Evolutionary conservation across 805 yeast species (phyloP), one percentile per base, ranked within the genome.

Genomic region (Blastobotrys robertii): DNA sequence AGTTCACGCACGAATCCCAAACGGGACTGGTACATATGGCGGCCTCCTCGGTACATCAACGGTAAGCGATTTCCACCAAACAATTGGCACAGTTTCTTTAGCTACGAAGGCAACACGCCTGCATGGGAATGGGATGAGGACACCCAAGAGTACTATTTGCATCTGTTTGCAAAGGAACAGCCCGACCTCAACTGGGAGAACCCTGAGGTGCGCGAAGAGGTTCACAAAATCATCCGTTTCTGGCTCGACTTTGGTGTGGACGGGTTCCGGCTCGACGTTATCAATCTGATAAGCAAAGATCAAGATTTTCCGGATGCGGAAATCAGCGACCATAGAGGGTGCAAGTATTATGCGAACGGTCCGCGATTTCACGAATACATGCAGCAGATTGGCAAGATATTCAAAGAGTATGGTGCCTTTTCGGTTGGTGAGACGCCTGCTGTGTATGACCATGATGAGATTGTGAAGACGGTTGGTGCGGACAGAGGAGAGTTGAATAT

Each of bases 121-220:
- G 77, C 80, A 9, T 76, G 81, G 81, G 62, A 62, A 36, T 75
- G 67, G 55, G 80, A 76, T 56, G 77, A 72, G 48, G 29, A 34
- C 2, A 74, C 79, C 13, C 66, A 68, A 38, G 79, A 76, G 58
- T 76, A 74, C 62, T 76, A 75, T 58, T 59, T 76, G 50, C 70
- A 67, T 42, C 61, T 75, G 44, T 76, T 74, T 59, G 77, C 78
- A 10, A 60, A 58, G 39, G 54, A 69, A 28, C 81, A 76, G 59
- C 81, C 81, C 11, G 81, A 76, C 53, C 63, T 76, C 52, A 76
- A 76, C 60, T 76, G 81, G 82, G 80, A 76, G 50, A 74, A 68
- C 52, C 50, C 66, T 43, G 70, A 58, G 52, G 59, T 56, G 30
- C 48, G 65, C n/a, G 50, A 47, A 9, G 64, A 64, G 2, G 53